Evolutionary conservation across 495 filamentous ascomycete genomes (phyloP), one percentile per base, ranked within the genome.

Genomic region (Aspergillus coremiiformis): DNA sequence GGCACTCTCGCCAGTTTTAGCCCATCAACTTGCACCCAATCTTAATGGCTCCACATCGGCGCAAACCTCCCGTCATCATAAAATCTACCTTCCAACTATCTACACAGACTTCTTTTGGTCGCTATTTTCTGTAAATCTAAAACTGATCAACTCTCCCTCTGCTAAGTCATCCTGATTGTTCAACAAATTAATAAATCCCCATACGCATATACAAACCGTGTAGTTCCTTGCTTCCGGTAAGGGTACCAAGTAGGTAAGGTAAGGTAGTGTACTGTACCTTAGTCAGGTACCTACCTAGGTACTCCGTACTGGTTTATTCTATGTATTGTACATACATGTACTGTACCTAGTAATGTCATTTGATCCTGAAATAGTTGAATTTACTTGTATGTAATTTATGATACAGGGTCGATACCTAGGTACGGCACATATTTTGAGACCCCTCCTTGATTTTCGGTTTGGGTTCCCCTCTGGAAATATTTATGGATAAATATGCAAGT

Each of bases 11-110:
- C 17, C 17, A 1, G 3, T 21, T 41, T 41, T 41, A 21, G 37
- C 15, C 37, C 19, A 41, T 21, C n/a, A n/a, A 41, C 51, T 54
- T 49, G 41, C 53, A n/a, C 47, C 59, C 52, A 62, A 54, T 57
- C 53, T 56, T 47, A 53, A 46, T 51, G 52, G 56, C 55, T 59
- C 56, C 56, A 59, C 56, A 46, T 47, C 41, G 57, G 56, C 48
- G 46, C 24, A 27, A 51, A n/a, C n/a, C 56, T 39, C 50, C 50
- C 47, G 51, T 62, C 54, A 57, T 56, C 46, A 56, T 42, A 51
- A 50, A 27, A 56, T 54, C 47, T 50, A 43, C 53, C 33, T 49
- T 26, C 19, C 35, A 20, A 23, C 19, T 22, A 19, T 41, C 14
- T 12, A 8, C 12, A 19, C 33, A n/a, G n/a, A n/a, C n/a, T n/a